phyloP scores from a whole-genome alignment of 331 rosid genomes.

The Ulmus americana region DNA sequence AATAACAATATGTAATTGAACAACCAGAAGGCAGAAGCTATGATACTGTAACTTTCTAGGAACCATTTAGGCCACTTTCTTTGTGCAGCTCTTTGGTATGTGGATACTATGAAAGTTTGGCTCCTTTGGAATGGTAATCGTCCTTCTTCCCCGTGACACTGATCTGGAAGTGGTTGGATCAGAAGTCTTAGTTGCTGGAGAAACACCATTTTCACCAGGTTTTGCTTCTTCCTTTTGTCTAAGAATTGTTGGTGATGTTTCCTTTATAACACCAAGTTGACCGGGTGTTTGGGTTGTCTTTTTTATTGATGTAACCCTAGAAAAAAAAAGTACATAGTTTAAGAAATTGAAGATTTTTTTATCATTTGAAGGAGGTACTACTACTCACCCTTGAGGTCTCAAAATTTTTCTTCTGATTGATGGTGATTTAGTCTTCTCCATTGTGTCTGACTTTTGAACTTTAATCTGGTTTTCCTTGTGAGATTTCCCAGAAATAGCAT shows the following conservation, averaged over 20 bases:
- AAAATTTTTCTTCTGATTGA: conserved; percentile 23
- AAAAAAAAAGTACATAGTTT: conserved; percentile 7
- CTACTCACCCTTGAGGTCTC: conserved; percentile 45
- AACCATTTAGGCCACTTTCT: conserved; percentile 19
- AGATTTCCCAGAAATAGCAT: conserved; percentile 21
- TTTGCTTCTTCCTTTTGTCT: conserved; percentile 38
- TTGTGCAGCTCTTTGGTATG: conserved; percentile 42
- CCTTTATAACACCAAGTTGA: conserved; percentile 37
- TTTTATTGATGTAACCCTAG: conserved; percentile 49
- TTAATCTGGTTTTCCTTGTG: conserved; percentile 20
- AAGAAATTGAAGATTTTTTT: background rate
- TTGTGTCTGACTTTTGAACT: conserved; percentile 8
- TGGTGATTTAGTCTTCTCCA: conserved; percentile 31
- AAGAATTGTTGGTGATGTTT: conserved; percentile 29
- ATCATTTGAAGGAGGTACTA: background rate
- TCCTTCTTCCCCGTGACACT: conserved; percentile 39
- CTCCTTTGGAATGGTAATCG: conserved; percentile 53
- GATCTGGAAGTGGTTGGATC: conserved; percentile 20
- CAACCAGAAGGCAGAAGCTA: background rate
- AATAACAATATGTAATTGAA: conserved; percentile 1
- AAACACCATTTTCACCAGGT: conserved; percentile 24
- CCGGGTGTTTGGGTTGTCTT: conserved; percentile 33
- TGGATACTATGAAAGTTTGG: conserved; percentile 54
- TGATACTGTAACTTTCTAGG: background rate
- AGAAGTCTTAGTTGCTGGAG: conserved; percentile 23